phyloP scores from a whole-genome alignment of 441 rosid species.

The Aleurites moluccanus region DNA sequence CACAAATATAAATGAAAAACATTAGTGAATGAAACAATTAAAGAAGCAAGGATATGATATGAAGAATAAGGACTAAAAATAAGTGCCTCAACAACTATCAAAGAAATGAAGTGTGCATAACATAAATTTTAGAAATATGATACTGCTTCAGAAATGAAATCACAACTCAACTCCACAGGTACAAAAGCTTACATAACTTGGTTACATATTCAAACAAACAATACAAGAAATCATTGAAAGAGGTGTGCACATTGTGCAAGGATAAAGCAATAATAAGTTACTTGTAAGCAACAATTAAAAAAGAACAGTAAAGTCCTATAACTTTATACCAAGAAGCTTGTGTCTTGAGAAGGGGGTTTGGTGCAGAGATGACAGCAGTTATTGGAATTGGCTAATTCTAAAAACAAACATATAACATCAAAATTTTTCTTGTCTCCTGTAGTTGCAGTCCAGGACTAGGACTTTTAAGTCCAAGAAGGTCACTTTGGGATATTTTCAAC shows the following conservation, averaged over 20 bases:
- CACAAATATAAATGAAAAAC: not conserved
- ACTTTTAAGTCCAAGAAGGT: not conserved
- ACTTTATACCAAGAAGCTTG: not conserved
- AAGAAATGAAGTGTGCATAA: not conserved
- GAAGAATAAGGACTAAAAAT: not conserved
- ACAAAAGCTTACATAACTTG: not conserved
- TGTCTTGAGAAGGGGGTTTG: not conserved
- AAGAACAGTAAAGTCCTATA: not conserved
- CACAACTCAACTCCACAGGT: not conserved
- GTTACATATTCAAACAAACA: not conserved
- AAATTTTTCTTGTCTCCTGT: not conserved
- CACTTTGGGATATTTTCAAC: not conserved
- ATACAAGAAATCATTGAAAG: not conserved
- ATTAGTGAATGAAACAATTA: not conserved
- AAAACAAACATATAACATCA: not conserved
- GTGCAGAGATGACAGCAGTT: not conserved
- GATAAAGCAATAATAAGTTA: not conserved
- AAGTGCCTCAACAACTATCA: conserved; percentile 2
- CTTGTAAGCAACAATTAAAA: not conserved
- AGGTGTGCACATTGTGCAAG: not conserved
- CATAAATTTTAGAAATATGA: not conserved
- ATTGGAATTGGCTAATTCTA: not conserved
- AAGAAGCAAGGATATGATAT: not conserved
- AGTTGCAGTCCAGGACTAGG: no score
- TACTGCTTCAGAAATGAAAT: not conserved